Conservation (phyloP, 805 yeast genomes). For the Komagataella pastoris region DNA sequence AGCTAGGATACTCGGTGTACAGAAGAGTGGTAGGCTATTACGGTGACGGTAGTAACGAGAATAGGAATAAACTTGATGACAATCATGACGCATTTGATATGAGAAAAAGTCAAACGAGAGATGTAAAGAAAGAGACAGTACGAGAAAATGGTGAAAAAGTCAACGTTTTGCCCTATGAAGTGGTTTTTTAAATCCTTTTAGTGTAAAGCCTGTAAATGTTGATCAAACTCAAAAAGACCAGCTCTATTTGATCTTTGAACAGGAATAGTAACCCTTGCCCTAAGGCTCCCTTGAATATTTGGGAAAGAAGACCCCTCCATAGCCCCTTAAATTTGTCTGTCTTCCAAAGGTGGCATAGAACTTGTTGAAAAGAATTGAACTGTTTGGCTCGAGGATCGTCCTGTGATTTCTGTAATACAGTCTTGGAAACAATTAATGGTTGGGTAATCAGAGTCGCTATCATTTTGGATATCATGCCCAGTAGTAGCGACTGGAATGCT, state of each 20-base stretch:
- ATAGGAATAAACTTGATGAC: slow-evolving; percentile 39
- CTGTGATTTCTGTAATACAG: slow-evolving; percentile 48
- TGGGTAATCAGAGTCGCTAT: slow-evolving; percentile 73
- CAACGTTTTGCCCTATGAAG: slow-evolving; percentile 54
- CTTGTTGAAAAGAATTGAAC: slow-evolving; percentile 48
- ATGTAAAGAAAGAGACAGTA: slow-evolving; percentile 35
- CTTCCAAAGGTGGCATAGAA: slow-evolving; percentile 42
- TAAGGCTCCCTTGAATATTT: slow-evolving; percentile 64
- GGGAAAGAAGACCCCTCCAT: slow-evolving; percentile 76
- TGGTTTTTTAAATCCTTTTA: slow-evolving; percentile 29
- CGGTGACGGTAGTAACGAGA: slow-evolving; percentile 33
- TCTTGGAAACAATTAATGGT: slow-evolving; percentile 77
- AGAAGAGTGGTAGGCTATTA: slow-evolving; percentile 87
- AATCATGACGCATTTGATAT: slow-evolving; percentile 80
- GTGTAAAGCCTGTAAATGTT: slow-evolving; percentile 1
- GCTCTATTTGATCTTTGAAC: slow-evolving; percentile 54
- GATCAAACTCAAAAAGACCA: slow-evolving; percentile 4
- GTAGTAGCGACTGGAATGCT: slow-evolving; percentile 50
- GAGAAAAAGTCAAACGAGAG: slow-evolving; percentile 55
- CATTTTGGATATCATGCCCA: slow-evolving; percentile 74
- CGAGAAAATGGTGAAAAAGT: slow-evolving; percentile 47
- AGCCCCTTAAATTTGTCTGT: slow-evolving; percentile 53
- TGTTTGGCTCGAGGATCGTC: slow-evolving; percentile 18
- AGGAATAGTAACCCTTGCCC: slow-evolving; percentile 78
- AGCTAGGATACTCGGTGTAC: slow-evolving; percentile 73